These are phyloP conservation scores for Xanthoceras sorbifolium DNA, from an alignment of 345 rosid genomes.

Conservation along the genomic window DNA sequence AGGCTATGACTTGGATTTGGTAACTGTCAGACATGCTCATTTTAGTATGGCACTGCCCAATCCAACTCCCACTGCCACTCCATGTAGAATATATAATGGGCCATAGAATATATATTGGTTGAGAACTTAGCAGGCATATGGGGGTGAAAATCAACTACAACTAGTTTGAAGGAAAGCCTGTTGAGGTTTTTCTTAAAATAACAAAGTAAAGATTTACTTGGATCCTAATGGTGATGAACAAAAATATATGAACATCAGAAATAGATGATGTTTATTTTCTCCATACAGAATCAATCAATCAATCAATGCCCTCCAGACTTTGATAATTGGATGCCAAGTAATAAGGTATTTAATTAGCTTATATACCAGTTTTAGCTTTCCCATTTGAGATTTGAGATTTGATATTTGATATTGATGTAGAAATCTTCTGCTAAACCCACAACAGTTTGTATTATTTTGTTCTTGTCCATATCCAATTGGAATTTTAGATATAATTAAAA, in stretches of 20 bases:
- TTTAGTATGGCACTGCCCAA: background rate
- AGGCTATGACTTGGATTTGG: background rate
- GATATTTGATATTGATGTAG: too few species aligned
- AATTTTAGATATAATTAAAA: constrained; percentile 29
- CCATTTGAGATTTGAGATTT: constrained; percentile 8
- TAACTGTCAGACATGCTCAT: background rate
- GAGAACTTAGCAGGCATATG: constrained; percentile 30
- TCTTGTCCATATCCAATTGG: constrained; percentile 37
- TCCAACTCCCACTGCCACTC: background rate
- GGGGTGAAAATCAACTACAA: background rate
- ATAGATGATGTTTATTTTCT: background rate
- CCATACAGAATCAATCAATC: background rate
- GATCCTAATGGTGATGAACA: background rate
- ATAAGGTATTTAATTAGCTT: too few species aligned
- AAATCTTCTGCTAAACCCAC: constrained; percentile 2
- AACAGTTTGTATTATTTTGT: constrained; percentile 19
- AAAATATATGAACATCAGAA: background rate
- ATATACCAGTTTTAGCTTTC: constrained; percentile 23
- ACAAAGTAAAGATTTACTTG: background rate
- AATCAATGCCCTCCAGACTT: too few species aligned
- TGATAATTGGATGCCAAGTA: constrained; percentile 1
- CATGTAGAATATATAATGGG: background rate
- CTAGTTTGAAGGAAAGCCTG: constrained; percentile 8
- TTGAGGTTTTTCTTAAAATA: constrained; percentile 18
- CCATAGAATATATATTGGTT: background rate